Evolutionary conservation across 805 yeast genomes (phyloP).

Genomic region (Kazachstania martiniae): DNA sequence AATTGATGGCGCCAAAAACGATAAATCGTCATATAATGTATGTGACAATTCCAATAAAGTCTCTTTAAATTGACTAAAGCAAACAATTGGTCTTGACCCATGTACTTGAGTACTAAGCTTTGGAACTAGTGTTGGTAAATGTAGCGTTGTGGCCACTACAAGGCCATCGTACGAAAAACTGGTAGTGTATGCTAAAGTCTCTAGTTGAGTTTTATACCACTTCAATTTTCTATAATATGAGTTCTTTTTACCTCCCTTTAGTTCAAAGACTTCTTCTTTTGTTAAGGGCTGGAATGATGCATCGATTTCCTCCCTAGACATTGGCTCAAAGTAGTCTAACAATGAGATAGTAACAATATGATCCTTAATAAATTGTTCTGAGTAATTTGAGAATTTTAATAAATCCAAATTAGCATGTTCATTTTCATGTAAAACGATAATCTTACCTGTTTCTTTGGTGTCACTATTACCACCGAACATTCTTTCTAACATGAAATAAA

Average conservation of each 20-base stretch:
- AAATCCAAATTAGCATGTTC: slow-evolving; percentile 82
- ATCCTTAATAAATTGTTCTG: slow-evolving; percentile 38
- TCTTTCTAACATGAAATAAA: slow-evolving; percentile 79
- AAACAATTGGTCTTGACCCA: slow-evolving; percentile 81
- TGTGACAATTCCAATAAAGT: slow-evolving; percentile 56
- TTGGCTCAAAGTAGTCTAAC: slow-evolving; percentile 77
- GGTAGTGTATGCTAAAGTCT: slow-evolving; percentile 40
- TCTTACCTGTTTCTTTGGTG: slow-evolving; percentile 36
- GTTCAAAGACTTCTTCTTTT: slow-evolving; percentile 40
- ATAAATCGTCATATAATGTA: slow-evolving; percentile 53
- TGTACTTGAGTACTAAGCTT: slow-evolving; percentile 51
- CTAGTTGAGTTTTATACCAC: slow-evolving; percentile 31
- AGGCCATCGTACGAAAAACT: slow-evolving; percentile 61
- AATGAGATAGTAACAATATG: slow-evolving; percentile 64
- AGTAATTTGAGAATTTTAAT: slow-evolving; percentile 53
- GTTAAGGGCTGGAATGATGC: slow-evolving; percentile 31
- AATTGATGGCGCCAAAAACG: slow-evolving; percentile 73
- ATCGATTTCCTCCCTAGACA: slow-evolving; percentile 33
- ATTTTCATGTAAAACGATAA: slow-evolving; percentile 77
- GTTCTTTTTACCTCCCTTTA: slow-evolving; percentile 49
- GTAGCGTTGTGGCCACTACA: slow-evolving; percentile 61
- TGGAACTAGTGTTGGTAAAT: slow-evolving; percentile 55
- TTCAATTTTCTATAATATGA: slow-evolving; percentile 59
- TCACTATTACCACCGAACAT: slow-evolving; percentile 45
- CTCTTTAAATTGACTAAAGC: slow-evolving; percentile 78